Evolutionary conservation across 352 stramenopile species (phyloP).

Genomic region (Phytophthora sojae): DNA sequence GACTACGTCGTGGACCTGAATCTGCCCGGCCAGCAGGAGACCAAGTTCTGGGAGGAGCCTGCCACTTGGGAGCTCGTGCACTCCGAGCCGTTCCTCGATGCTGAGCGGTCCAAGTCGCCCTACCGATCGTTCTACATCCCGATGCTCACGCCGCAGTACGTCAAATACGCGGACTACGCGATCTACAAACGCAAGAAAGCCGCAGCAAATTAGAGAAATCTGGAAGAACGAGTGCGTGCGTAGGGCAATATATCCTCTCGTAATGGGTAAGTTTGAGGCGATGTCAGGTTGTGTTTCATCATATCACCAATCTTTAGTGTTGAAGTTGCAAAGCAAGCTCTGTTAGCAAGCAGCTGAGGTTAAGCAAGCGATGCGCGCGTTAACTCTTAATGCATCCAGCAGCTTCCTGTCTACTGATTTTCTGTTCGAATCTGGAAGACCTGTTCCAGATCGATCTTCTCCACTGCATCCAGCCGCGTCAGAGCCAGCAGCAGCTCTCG

Average conservation of each 20-base stretch:
- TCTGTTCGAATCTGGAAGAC: conserved; percentile 37
- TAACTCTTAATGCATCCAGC: no score
- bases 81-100: conserved; percentile 64
- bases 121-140: conserved; percentile 86
- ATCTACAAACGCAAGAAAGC: conserved; percentile 68
- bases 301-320: background rate
- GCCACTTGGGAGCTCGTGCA: conserved; percentile 63
- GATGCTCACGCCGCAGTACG: conserved; percentile 59
- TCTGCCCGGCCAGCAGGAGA: conserved; percentile 65
- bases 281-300: background rate
- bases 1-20: conserved; percentile 93
- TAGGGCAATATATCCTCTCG: background rate
- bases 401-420: background rate
- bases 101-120: conserved; percentile 65
- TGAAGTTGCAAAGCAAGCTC: background rate
- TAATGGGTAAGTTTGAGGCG: conserved; percentile 3
- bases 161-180: conserved; percentile 65
- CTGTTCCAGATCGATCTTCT: conserved; percentile 52
- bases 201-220: conserved; percentile 4
- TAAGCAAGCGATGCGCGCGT: background rate
- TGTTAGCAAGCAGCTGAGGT: background rate
- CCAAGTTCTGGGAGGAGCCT: conserved; percentile 68
- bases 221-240: background rate
- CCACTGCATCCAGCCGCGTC: conserved; percentile 50
- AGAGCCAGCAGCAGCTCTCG: conserved; percentile 50